Base-by-base conservation (phyloP, 1,284 basidiomycete species). In the Ustilago tritici region DNA sequence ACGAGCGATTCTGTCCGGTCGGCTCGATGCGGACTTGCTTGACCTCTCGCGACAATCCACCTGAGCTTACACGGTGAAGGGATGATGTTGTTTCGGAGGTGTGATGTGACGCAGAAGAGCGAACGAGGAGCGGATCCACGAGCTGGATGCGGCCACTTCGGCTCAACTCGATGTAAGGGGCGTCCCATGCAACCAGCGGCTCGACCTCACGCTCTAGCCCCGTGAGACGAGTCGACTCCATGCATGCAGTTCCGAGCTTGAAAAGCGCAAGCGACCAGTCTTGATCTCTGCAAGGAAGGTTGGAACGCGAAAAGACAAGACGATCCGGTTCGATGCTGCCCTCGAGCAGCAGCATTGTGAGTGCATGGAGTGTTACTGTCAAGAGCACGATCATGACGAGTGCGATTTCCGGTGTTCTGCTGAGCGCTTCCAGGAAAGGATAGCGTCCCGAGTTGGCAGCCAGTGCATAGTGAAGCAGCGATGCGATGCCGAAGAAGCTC, bases 221-320 rank as follows among this genome's bases (percentile, higher is more conserved):
- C 5, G 76, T 80, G 15, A 83, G 72, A 4, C 79, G 72, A 3
- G 83, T 83, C 49, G 82, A 82, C 54, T 84, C 77, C 59, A 85
- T 78, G 55, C 83, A 85, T 4, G 81, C 79, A 5, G 82, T 79
- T 11, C 82, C 82, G 23, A 85, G 63, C 65, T 84, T 84, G 76
- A 83, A 77, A 6, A 83, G 66, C 1, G 82, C 82, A 10, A 83
- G 19, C 31, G 76, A 73, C 69, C 77, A 85, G 65, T 85, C 83
- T 56, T 85, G 82, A 35, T 72, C 64, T 23, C 63, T 11, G 3
- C 69, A 64, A 5, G 82, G 82, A 35, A 84, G 54, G 43, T 74
- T 79, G 23, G 78, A 76, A 4, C 68, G 49, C 4, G 76, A 68
- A 49, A 82, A 82, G 6, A 81, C 41, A 9, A 82, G 70, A 2